A percentile compares a stretch with the other conserved stretches of the same genome.
Evolutionary conservation across 1,284 basidiomycete genomes (phyloP).

Genomic region (Leccinum angustisporum): DNA sequence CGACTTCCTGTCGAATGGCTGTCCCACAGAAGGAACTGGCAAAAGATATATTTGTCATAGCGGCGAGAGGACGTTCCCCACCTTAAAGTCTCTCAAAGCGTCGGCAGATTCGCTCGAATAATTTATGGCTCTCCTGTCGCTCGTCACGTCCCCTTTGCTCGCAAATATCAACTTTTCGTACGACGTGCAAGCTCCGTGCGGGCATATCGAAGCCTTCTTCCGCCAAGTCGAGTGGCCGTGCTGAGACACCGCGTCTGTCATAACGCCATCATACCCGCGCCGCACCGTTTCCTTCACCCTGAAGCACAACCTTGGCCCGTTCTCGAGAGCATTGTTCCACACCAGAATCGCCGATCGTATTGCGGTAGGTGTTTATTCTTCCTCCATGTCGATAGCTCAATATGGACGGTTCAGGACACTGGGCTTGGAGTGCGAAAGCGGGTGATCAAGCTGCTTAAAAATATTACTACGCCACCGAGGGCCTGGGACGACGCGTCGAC

Average conservation of each 20-base stretch:
- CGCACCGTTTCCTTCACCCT: slow-evolving; percentile 24
- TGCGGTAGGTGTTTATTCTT: slow-evolving; percentile 53
- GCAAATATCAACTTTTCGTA: slow-evolving; percentile 27
- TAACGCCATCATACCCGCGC: not conserved
- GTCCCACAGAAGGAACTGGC: not conserved
- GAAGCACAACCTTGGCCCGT: slow-evolving; percentile 27
- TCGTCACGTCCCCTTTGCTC: slow-evolving; percentile 25
- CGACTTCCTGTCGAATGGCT: slow-evolving; percentile 18
- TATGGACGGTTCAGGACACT: slow-evolving; percentile 63
- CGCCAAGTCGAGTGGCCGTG: slow-evolving; percentile 21
- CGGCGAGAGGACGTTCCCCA: slow-evolving; percentile 18
- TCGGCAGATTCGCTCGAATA: slow-evolving; percentile 27
- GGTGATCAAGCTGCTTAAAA: slow-evolving; percentile 90
- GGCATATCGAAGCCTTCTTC: slow-evolving; percentile 28
- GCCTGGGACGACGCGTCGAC: slow-evolving; percentile 66
- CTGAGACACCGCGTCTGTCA: not conserved
- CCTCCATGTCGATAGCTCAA: not conserved
- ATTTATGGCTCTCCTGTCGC: slow-evolving; percentile 28
- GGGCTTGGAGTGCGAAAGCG: slow-evolving; percentile 92
- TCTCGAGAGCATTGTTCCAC: slow-evolving; percentile 35
- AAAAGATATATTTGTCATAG: not conserved
- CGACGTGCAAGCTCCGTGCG: slow-evolving; percentile 27
- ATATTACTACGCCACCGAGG: slow-evolving; percentile 69
- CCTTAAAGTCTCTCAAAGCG: slow-evolving; percentile 26
- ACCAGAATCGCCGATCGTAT: slow-evolving; percentile 84